Evolutionary conservation across 2,329 filamentous ascomycete species (phyloP).

Genomic region (Paecilomyces sp.): DNA sequence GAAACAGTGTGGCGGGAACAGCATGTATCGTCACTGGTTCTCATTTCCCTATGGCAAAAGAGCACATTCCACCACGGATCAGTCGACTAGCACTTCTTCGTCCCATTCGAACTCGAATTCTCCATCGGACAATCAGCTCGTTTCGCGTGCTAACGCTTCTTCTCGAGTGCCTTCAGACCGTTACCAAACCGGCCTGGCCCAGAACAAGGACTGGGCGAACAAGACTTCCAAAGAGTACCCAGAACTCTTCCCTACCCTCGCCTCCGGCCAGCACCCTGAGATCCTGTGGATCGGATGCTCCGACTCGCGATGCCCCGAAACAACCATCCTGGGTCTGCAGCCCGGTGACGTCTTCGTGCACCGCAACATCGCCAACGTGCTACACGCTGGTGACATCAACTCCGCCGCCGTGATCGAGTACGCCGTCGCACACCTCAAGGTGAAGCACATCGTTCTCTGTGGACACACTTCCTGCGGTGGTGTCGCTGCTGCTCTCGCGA

Average conservation of each 20-base stretch:
- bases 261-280: conserved; percentile 56
- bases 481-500: conserved; percentile 48
- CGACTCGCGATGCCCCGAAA: conserved; percentile 78
- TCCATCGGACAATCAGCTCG: neutral
- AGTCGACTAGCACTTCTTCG: neutral
- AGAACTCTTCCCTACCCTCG: conserved; percentile 61
- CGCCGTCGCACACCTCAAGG: conserved; percentile 64
- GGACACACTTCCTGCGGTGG: conserved; percentile 57
- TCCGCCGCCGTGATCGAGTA: conserved; percentile 71
- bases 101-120: neutral
- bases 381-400: conserved; percentile 68
- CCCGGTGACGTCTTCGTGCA: conserved; percentile 84
- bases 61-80: neutral
- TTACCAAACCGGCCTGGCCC: conserved; percentile 57
- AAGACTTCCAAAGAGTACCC: conserved; percentile 61
- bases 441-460: conserved; percentile 56
- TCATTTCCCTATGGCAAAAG: neutral
- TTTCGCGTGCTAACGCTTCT: neutral
- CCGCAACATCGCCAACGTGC: conserved; percentile 83
- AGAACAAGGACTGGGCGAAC: conserved; percentile 64
- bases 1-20: neutral
- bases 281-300: conserved; percentile 80
- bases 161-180: conserved; percentile 38
- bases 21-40: neutral
- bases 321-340: conserved; percentile 67